These are phyloP conservation scores for Hydnomerulius pinastri DNA, from an alignment of 768 basidiomycete species.

Conservation along the genomic window DNA sequence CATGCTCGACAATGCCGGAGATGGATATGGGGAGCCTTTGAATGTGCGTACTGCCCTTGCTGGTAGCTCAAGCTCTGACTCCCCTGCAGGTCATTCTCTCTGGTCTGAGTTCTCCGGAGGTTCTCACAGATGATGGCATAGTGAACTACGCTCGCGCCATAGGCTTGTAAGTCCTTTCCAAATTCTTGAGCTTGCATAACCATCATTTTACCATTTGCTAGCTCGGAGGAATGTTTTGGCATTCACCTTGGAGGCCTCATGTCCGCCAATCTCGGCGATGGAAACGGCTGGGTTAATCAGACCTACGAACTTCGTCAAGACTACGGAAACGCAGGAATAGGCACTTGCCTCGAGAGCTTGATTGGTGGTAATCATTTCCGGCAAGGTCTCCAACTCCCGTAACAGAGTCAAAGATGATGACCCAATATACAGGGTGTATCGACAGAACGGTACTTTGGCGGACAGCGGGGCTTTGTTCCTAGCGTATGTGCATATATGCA, in stretches of 20 bases:
- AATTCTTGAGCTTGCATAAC: neutral
- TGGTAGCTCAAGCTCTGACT: neutral
- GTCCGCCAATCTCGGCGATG: slow-evolving; percentile 50
- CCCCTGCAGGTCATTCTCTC: slow-evolving; percentile 59
- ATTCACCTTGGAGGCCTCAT: slow-evolving; percentile 38
- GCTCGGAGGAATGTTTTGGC: slow-evolving; percentile 40
- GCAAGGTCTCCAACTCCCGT: slow-evolving; percentile 16
- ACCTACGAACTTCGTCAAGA: slow-evolving; percentile 47
- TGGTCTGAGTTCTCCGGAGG: slow-evolving; percentile 54
- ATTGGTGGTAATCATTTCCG: slow-evolving; percentile 53
- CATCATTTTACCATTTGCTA: slow-evolving; percentile 24
- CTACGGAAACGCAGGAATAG: slow-evolving; percentile 34
- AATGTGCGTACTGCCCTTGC: slow-evolving; percentile 34
- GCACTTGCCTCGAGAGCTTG: slow-evolving; percentile 49
- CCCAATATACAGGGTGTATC: slow-evolving; percentile 43
- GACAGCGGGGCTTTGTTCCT: slow-evolving; percentile 55
- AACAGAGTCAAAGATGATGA: neutral
- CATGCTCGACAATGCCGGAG: slow-evolving; percentile 39
- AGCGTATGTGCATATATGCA: slow-evolving; percentile 41
- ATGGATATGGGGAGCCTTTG: slow-evolving; percentile 45
- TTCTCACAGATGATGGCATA: slow-evolving; percentile 58
- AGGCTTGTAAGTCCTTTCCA: slow-evolving; percentile 51
- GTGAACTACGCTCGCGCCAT: slow-evolving; percentile 62
- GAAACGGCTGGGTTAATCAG: slow-evolving; percentile 45
- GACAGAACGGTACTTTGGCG: slow-evolving; percentile 59